Percentiles rank a stretch among this genome's conserved stretches.
These are phyloP conservation scores for Nyctanthes arbortristis DNA, from an alignment of 257 asterid species.

Conservation along the genomic window DNA sequence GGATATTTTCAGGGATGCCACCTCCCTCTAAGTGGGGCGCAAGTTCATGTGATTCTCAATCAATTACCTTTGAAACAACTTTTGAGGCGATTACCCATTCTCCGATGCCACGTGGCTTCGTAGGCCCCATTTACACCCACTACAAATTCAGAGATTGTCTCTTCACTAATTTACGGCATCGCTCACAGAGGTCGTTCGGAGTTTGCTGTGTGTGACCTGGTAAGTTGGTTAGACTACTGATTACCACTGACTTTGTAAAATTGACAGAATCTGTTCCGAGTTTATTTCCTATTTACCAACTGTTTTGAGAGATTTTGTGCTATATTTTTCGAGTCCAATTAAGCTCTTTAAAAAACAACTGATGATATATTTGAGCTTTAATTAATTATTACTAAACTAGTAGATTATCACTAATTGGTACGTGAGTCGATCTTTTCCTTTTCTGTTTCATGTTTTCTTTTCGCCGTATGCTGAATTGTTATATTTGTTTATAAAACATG, in stretches of 20 bases:
- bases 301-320: not conserved
- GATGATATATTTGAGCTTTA: not conserved
- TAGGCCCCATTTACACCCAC: not conserved
- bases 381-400: not conserved
- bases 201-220: constrained; percentile 12
- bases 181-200: not conserved
- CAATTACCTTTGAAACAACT: constrained; percentile 1
- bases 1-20: constrained; percentile 36
- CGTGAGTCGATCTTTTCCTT: too few relatives aligned
- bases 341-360: not conserved
- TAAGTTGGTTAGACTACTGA: constrained; percentile 23
- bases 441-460: constrained; percentile 15
- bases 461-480: not conserved
- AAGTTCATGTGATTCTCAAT: constrained; percentile 19
- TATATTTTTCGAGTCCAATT: constrained; percentile 6
- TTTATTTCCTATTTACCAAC: not conserved
- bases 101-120: constrained; percentile 31
- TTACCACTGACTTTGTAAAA: not conserved
- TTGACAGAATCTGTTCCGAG: not conserved
- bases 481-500: too few relatives aligned
- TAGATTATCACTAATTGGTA: not conserved
- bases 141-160: constrained; percentile 20
- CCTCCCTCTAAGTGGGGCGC: not conserved
- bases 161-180: not conserved
- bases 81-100: constrained; percentile 19